Base-by-base conservation (phyloP, 768 basidiomycete species). In the Butyriboletus loyo region DNA sequence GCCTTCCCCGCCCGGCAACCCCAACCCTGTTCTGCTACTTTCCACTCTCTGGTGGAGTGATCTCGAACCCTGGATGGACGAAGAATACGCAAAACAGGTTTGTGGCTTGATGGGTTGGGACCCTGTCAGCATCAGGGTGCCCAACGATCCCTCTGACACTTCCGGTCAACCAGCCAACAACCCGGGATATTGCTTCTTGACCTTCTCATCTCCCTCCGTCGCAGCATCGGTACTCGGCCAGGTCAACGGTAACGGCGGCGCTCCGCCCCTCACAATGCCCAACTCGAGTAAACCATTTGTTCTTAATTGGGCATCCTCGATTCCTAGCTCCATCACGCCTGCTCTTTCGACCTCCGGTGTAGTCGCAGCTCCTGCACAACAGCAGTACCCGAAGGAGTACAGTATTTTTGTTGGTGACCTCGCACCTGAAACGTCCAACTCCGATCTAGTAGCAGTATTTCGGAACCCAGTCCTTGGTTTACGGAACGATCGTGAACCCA, bases 61-160 rank as follows among this genome's bases (percentile, higher is more conserved):
- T 63, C 81, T 96, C 49, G 93, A 96, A 70, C 84, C 87, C 59
- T 96, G 93, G 93, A 95, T 96, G 94, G 92, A 95, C 73, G 91
- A 93, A 81, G 87, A 90, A 68, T 96, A 94, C 76, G 89, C 86
- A 39, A 87, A 88, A 70, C 88, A 92, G 67, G 89, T 93, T 63
- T 91, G 91, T 71, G 73, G 70, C 40, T 74, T 92, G 65, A 90
- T 93, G 88, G 83, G 86, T 52, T 95, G 93, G 92, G 88, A 91
- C 53, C 80, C 85, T 15, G 76, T 83, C 65, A 78, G 68, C 66
- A 82, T 90, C 72, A 85, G 85, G 69, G 83, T 92, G 32, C 88
- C 89, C 15, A 82, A 73, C 53, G 78, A 82, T 17, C 67, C 78
- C 38, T 78, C 80, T 22, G 86, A 85, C 60, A 61, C 76, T 52